Evolutionary conservation across 2,329 filamentous ascomycete species (phyloP).

Genomic region (Trichoderma lentiforme): DNA sequence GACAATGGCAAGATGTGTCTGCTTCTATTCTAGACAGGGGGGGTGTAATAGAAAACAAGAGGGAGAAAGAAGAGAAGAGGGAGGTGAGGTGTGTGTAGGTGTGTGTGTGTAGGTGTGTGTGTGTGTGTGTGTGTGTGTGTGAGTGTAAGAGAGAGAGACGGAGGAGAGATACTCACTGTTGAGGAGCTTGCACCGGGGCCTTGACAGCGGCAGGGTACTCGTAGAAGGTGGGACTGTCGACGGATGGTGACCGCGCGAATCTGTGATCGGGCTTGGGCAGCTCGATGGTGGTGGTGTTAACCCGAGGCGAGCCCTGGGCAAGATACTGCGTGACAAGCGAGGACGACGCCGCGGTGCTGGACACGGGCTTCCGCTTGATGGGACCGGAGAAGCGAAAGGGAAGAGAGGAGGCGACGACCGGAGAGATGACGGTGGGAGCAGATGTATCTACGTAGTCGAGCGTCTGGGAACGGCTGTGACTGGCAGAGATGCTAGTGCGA

Average conservation of each 20-base stretch:
- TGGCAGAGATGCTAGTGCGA: slow-evolving; percentile 4
- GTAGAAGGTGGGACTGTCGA: slow-evolving; percentile 62
- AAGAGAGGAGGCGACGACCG: slow-evolving; percentile 17
- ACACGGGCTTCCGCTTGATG: slow-evolving; percentile 61
- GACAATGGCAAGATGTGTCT: not conserved
- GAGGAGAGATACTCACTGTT: slow-evolving; percentile 27
- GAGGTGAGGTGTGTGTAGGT: not conserved
- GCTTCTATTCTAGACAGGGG: not conserved
- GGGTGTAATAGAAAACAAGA: not conserved
- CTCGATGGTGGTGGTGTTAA: slow-evolving; percentile 33
- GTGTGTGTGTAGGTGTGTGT: not conserved
- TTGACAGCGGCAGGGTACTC: slow-evolving; percentile 44
- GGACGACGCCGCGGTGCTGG: slow-evolving; percentile 41
- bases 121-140: not conserved
- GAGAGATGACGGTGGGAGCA: slow-evolving; percentile 20
- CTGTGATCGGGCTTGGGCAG: slow-evolving; percentile 49
- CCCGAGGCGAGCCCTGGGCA: slow-evolving; percentile 24
- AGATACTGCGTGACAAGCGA: slow-evolving; percentile 19
- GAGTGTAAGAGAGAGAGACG: not conserved
- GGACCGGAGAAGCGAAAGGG: slow-evolving; percentile 28
- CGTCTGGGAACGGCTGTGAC: slow-evolving; percentile 28
- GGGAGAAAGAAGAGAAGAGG: not conserved
- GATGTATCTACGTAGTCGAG: slow-evolving; percentile 21
- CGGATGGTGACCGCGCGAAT: slow-evolving; percentile 52
- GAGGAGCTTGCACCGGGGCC: slow-evolving; percentile 21